Evolutionary conservation across 2,329 filamentous ascomycete genomes (phyloP), one percentile per base, ranked within the genome.

Genomic region (Myotisia sp.): DNA sequence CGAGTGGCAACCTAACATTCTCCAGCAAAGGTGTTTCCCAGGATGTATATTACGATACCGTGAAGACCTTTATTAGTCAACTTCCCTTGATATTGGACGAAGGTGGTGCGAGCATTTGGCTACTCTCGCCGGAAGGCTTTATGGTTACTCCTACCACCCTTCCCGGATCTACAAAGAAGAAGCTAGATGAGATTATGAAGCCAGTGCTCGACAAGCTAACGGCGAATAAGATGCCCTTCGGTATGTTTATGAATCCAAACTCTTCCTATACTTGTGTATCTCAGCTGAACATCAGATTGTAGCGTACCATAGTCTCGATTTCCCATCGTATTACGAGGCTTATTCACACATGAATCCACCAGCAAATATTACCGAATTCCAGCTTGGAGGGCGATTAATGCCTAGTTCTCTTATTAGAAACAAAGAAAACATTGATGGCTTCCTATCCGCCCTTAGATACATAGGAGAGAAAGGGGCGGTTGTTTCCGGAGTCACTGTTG

Each of bases 1-100:
- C 58, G 3, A 60, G 57, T 3, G 61, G 60, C 6, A 54, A 50
- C 5, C 51, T 70, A 10, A 48, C 46, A 4, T 64, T 53, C 36
- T 14, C 14, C n/a, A 18, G 14, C 13, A n/a, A 10, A 2, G 33
- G 20, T 16, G 26, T 26, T 12, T 9, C 7, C 4, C 10, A 12
- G 2, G 26, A 35, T 21, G 10, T 26, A 13, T 35, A 28, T 26
- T 35, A 13, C 9, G 26, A 35, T 6, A 14, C 24, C 6, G 16
- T 35, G 4, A 19, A 21, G 12, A 22, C n/a, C 13, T 29, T 28
- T 26, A 8, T 28, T 7, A 23, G 16, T n/a, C 12, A 12, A n/a
- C n/a, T 28, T 9, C 26, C 33, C 2, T 8, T 6, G n/a, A 17
- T 35, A 7, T n/a, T 29, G 4, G 23, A 35, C 8, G 26, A 9